These are phyloP conservation scores for Bolboschoenoplectus hybrid DNA, from an alignment of 202 grass and related monocot species.

Conservation along the genomic window DNA sequence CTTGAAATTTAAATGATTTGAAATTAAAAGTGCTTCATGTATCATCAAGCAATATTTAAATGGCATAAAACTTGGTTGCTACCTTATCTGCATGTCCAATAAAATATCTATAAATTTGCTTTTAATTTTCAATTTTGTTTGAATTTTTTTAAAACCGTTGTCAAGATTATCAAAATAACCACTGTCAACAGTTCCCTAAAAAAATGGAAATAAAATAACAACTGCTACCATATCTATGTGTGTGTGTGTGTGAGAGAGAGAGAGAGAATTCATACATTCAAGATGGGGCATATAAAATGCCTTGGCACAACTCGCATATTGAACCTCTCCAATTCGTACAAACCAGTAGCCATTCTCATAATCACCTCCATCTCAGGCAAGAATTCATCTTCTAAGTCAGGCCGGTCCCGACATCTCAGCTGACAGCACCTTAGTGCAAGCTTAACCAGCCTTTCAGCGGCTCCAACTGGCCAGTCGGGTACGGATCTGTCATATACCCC, in stretches of 20 bases:
- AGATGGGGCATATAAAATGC: slow-evolving; percentile 81
- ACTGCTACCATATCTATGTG: not conserved
- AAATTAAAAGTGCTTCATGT: too few relatives aligned
- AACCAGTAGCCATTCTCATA: slow-evolving; percentile 50
- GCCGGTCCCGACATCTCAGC: slow-evolving; percentile 73
- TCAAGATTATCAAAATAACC: too few relatives aligned
- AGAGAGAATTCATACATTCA: slow-evolving; percentile 57
- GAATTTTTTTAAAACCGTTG: too few relatives aligned
- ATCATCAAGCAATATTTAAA: too few relatives aligned
- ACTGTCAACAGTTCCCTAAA: not conserved
- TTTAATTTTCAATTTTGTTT: too few relatives aligned
- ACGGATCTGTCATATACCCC: slow-evolving; percentile 57
- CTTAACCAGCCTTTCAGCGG: slow-evolving; percentile 68
- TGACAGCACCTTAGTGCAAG: slow-evolving; percentile 64
- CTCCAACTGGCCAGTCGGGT: slow-evolving; percentile 63
- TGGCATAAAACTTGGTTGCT: too few relatives aligned
- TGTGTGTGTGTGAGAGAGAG: slow-evolving; percentile 2
- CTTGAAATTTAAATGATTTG: too few relatives aligned
- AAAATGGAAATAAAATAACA: not conserved
- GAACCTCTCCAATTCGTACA: slow-evolving; percentile 39
- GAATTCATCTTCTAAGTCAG: slow-evolving; percentile 62
- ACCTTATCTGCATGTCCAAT: too few relatives aligned
- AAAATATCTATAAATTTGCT: too few relatives aligned
- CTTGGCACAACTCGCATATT: slow-evolving; percentile 46
- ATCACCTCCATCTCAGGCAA: slow-evolving; percentile 75